Evolutionary conservation across 2,329 filamentous ascomycete genomes (phyloP), one percentile per base, ranked within the genome.

Genomic region (Neodidymelliopsis sp.): DNA sequence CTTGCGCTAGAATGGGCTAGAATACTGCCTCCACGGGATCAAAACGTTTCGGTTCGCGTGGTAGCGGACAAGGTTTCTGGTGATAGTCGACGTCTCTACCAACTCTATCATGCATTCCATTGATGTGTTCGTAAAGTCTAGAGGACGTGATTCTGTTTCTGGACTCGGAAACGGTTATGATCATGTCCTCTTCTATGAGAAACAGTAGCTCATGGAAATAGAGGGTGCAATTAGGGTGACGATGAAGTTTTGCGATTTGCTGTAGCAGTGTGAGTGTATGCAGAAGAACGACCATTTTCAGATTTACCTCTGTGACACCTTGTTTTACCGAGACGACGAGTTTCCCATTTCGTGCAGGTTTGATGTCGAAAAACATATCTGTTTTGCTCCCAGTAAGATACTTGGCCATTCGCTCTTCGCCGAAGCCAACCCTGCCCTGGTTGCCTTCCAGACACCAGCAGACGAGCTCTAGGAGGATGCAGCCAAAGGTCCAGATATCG

Each of bases 401-500:
- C 1, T 28, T 23, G 13, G 38, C 11, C 5, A 15, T 27, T 13
- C 51, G 15, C 4, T 43, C 25, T 1, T 20, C 3, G 1, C n/a
- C 15, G 23, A 60, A 60, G 2, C 25, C 12, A 6, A 20, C n/a
- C 2, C 34, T 19, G 4, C 35, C 6, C 1, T n/a, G 12, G 11
- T 24, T 16, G 1, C 59, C 59, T 2, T 41, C 48, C 5, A 61
- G 31, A 5, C 16, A 13, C 60, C 60, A 63, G 22, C 49, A 55
- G 4, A 56, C 41, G 31, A 54, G 30, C 28, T 63, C 60, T 8
- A 63, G 18, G 0, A 61, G 24, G 4, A 63, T 19, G 23, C 60
- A 63, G 11, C 58, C 60, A 24, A 59, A 42, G 1, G 56, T 55
- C 60, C 60, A 63, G 16, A 61, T 60, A 34, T 63, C 60, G 22